Conservation (phyloP, 2,329 filamentous ascomycete genomes). For the Aspergillus sp. region DNA sequence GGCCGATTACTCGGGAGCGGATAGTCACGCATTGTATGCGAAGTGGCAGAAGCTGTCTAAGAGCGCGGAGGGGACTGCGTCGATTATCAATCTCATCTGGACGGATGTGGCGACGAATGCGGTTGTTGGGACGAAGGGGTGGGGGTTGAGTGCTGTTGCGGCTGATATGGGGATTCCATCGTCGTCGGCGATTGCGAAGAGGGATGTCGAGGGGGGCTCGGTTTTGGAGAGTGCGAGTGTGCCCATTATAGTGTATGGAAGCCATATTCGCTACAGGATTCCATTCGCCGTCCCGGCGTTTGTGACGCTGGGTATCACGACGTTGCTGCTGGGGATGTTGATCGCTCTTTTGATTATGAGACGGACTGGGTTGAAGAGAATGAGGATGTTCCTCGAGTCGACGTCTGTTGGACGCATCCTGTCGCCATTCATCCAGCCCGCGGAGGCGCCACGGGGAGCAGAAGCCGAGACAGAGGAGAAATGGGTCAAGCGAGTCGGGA, state of each 20-base stretch:
- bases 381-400: not conserved
- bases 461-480: not conserved
- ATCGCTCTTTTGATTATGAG: not conserved
- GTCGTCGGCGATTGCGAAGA: not conserved
- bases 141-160: not conserved
- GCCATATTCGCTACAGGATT: conserved; percentile 37
- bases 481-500: not conserved
- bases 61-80: conserved; percentile 30
- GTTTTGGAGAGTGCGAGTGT: conserved; percentile 7
- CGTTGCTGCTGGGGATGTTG: not conserved
- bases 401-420: not conserved
- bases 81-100: conserved; percentile 52
- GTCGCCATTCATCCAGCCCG: not conserved
- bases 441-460: not conserved
- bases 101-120: conserved; percentile 51
- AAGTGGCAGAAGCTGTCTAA: conserved; percentile 47
- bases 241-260: conserved; percentile 33
- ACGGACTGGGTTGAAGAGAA: not conserved
- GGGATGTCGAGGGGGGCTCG: not conserved
- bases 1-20: conserved; percentile 41
- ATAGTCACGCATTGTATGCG: conserved; percentile 47
- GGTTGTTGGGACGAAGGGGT: conserved; percentile 44
- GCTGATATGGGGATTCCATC: not conserved
- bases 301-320: conserved; percentile 10
- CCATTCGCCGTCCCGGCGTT: conserved; percentile 42